Evolutionary conservation across 371 early-diverging fungal genomes (phyloP), one percentile per base, ranked within the genome.

Genomic region (Actinomortierella wolfii): DNA sequence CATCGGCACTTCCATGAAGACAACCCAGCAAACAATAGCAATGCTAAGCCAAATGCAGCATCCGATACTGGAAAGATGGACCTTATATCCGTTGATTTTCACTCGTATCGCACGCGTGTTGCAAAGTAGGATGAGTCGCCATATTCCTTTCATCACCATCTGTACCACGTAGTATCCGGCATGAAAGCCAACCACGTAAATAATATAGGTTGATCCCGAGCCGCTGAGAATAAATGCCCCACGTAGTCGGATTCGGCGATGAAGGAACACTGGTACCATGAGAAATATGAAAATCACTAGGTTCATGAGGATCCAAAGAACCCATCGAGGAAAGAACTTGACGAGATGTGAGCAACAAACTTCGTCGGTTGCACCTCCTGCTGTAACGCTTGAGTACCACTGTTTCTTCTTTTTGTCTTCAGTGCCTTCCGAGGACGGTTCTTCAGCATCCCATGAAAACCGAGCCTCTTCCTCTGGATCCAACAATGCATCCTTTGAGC

Each of bases 151-250:
- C 54, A 53, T 56, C 25, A 69, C 43, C 29, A 69, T 48, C 23
- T 64, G 70, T 24, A 57, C 60, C 17, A 69, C 34, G 57, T 56
- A 69, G 54, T 69, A 69, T 11, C 64, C 54, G 34, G 57, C n/a
- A 8, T 64, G 60, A 25, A 52, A 44, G 1, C 70, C 57, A n/a
- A 69, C 24, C 25, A 64, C 59, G 26, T 64, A 57, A 2, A 54
- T 61, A 49, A 60, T 47, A 20, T 69, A 69, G 2, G 70, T 60
- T 15, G n/a, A 47, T 0, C 70, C 70, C 6, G 51, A 46, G 29
- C 64, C 57, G 50, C 49, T 52, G 50, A 69, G 21, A 7, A 69
- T 51, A 14, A 69, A 57, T 6, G 54, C 54, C 3, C 43, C 58
- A 47, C 51, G 59, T 1, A 44, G 25, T 14, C 57, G 70, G 14